Conservation (phyloP, 1,284 basidiomycete species). For the Cryptococcus wingfieldii region DNA sequence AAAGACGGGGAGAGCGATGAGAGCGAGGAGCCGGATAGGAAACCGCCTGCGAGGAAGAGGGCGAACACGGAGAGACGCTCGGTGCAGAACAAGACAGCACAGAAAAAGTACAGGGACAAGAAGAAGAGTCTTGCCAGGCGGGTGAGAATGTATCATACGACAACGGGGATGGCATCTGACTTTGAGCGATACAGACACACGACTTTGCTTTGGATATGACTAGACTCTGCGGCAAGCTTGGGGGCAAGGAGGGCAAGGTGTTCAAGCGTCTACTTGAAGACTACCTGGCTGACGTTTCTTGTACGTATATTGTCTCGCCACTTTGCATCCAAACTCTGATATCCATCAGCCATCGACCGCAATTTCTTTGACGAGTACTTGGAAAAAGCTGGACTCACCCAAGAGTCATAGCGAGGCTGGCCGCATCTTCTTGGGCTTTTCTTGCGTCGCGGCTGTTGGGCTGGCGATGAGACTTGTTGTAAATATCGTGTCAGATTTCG, state of each 20-base stretch:
- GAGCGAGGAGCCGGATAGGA: not conserved
- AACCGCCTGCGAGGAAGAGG: not conserved
- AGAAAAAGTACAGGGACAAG: constrained; percentile 11
- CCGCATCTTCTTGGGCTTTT: not conserved
- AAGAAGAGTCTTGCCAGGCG: constrained; percentile 1
- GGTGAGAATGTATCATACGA: not conserved
- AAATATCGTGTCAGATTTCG: no score
- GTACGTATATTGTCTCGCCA: not conserved
- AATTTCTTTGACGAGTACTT: not conserved
- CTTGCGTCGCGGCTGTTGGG: not conserved
- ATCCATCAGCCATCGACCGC: not conserved
- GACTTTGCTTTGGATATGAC: not conserved
- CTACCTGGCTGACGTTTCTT: not conserved
- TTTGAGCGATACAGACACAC: not conserved
- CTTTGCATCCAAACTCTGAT: no score
- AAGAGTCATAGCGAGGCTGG: not conserved
- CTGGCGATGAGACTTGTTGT: no score
- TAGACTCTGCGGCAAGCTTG: not conserved
- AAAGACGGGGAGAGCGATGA: not conserved
- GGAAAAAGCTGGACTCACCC: not conserved
- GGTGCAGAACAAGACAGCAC: constrained; percentile 12
- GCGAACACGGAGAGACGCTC: not conserved
- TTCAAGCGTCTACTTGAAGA: not conserved
- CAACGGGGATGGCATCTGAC: not conserved
- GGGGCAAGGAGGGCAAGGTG: not conserved